Evolutionary conservation across 2,329 filamentous ascomycete genomes (phyloP).

Genomic region (Neoscytalidium dimidiatum): DNA sequence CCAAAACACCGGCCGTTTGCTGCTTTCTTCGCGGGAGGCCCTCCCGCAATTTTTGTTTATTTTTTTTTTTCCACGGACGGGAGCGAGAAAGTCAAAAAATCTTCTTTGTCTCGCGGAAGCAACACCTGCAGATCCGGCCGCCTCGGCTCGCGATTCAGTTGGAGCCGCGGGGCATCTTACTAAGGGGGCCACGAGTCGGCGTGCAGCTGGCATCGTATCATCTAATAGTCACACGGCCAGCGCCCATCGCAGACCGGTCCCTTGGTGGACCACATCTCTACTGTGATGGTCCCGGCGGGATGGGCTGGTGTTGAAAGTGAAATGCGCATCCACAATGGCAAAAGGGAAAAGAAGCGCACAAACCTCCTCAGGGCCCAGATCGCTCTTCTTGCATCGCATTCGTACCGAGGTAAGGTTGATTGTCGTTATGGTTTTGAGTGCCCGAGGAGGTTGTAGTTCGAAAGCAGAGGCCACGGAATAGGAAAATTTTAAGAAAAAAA

Average conservation of each 20-base stretch:
- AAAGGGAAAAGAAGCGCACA: background rate
- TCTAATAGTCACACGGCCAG: constrained; percentile 15
- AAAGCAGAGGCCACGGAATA: background rate
- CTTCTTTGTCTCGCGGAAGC: constrained; percentile 10
- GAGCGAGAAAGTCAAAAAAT: background rate
- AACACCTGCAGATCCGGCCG: constrained; percentile 16
- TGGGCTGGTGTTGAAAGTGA: background rate
- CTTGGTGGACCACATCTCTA: background rate
- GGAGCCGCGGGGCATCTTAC: constrained; percentile 12
- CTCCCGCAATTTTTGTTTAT: too few species aligned
- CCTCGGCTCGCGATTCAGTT: constrained; percentile 14
- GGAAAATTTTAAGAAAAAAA: background rate
- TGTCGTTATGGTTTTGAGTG: background rate
- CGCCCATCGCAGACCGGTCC: constrained; percentile 16
- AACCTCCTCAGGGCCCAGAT: constrained; percentile 1
- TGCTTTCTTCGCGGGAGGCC: too few species aligned
- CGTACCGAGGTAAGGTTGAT: background rate
- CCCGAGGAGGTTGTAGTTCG: background rate
- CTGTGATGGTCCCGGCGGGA: background rate
- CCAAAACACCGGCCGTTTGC: background rate
- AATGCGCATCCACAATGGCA: background rate
- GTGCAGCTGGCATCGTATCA: constrained; percentile 11
- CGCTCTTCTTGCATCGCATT: background rate
- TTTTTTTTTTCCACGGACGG: background rate
- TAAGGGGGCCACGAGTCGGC: constrained; percentile 2